Conservation (phyloP, 768 basidiomycete species). For the Serendipita sp. region DNA sequence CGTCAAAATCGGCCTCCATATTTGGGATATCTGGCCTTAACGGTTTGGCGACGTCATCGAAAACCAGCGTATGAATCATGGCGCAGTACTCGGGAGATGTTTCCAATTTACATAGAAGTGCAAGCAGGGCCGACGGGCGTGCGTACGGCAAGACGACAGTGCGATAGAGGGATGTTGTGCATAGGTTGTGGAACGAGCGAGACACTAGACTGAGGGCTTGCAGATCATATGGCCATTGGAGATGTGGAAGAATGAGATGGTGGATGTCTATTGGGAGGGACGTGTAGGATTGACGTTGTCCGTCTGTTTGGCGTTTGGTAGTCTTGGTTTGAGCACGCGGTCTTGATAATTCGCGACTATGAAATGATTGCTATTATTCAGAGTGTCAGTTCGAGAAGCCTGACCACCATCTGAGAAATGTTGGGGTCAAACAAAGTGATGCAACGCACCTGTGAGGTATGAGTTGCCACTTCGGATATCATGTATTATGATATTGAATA, state of each 20-base stretch:
- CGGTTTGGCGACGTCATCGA: background rate
- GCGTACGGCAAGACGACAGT: background rate
- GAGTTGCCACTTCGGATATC: no score
- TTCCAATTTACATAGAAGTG: background rate
- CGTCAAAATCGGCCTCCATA: background rate
- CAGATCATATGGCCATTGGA: constrained; percentile 1
- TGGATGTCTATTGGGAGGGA: background rate
- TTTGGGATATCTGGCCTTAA: background rate
- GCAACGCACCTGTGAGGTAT: no score
- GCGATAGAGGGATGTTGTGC: background rate
- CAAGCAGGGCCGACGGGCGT: background rate
- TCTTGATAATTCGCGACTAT: no score
- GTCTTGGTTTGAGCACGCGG: no score
- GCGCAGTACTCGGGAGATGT: background rate
- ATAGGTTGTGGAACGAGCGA: background rate
- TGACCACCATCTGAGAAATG: no score
- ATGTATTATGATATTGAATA: no score
- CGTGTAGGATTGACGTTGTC: background rate
- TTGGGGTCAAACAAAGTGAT: no score
- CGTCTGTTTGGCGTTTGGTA: no score
- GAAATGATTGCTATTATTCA: no score
- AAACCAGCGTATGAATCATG: background rate
- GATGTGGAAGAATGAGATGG: background rate
- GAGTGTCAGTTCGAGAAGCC: no score
- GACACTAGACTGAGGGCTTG: background rate